Evolutionary conservation across 176 grass and related monocot genomes (phyloP).

Genomic region (Musa beccarii): DNA sequence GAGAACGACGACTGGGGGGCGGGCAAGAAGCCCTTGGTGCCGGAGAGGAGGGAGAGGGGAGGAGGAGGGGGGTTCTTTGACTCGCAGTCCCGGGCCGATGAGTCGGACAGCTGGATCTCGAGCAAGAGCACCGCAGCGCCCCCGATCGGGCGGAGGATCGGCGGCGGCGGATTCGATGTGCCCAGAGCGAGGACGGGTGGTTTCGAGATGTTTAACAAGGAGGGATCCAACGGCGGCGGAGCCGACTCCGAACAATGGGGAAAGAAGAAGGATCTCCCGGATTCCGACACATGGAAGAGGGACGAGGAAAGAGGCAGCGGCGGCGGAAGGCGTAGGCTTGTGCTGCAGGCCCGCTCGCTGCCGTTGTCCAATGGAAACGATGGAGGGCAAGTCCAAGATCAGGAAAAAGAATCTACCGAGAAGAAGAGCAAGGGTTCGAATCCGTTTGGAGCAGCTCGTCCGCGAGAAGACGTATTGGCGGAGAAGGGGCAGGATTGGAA

Average conservation of each 20-base stretch:
- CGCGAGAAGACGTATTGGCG: conserved; percentile 16
- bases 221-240: conserved; percentile 15
- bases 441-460: conserved; percentile 8
- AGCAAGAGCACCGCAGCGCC: conserved; percentile 21
- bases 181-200: conserved; percentile 4
- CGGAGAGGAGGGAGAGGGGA: conserved; percentile 4
- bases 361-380: conserved; percentile 18
- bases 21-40: conserved; percentile 4
- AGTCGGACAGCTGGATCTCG: conserved; percentile 38
- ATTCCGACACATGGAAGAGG: conserved; percentile 43
- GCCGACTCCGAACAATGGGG: conserved; percentile 45
- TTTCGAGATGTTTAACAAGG: conserved; percentile 25
- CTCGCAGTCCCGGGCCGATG: conserved; percentile 35
- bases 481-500: conserved; percentile 14
- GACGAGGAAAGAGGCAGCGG: conserved; percentile 28
- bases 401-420: neutral
- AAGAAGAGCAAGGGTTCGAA: conserved; percentile 10
- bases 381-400: conserved; percentile 5
- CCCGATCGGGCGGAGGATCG: conserved; percentile 15
- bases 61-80: conserved; percentile 13
- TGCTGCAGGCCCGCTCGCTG: conserved; percentile 51
- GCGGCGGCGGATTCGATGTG: neutral
- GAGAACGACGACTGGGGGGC: conserved; percentile 22
- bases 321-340: conserved; percentile 30
- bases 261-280: conserved; percentile 16